These are phyloP conservation scores for Rhizophagus clarus DNA, from an alignment of 192 early-diverging fungal species.

Conservation along the genomic window DNA sequence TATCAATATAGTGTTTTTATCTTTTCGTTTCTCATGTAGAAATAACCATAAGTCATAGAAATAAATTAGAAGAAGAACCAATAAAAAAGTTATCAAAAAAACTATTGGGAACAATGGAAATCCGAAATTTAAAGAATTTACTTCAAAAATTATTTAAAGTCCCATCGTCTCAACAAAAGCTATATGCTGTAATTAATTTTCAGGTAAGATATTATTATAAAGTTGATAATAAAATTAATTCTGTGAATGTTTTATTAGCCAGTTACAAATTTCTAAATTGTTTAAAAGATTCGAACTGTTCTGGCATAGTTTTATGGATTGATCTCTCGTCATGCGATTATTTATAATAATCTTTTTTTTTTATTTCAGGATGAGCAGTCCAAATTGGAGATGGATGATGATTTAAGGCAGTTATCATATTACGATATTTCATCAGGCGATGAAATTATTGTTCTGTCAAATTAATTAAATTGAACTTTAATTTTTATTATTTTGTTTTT, in stretches of 20 bases:
- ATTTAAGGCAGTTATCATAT: constrained; percentile 52
- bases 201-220: constrained; percentile 1
- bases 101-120: constrained; percentile 48
- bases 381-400: constrained; percentile 43
- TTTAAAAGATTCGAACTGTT: too few species aligned
- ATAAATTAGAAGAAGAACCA: constrained; percentile 11
- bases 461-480: neutral
- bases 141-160: constrained; percentile 52
- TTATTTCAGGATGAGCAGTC: neutral
- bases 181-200: constrained; percentile 37
- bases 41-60: constrained; percentile 24
- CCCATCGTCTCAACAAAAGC: constrained; percentile 41
- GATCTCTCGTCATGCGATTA: too few species aligned
- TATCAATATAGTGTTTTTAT: neutral
- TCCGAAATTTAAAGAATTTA: constrained; percentile 51
- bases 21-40: constrained; percentile 2
- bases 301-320: too few species aligned
- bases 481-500: neutral
- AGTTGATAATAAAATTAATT: too few species aligned
- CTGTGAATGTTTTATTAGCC: too few species aligned
- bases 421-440: constrained; percentile 49
- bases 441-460: constrained; percentile 45
- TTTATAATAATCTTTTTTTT: neutral
- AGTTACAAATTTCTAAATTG: too few species aligned
- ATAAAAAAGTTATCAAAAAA: constrained; percentile 35